These are phyloP conservation scores for Crithidia expoeki DNA, from an alignment of 208 protist genomes.

Conservation along the genomic window DNA sequence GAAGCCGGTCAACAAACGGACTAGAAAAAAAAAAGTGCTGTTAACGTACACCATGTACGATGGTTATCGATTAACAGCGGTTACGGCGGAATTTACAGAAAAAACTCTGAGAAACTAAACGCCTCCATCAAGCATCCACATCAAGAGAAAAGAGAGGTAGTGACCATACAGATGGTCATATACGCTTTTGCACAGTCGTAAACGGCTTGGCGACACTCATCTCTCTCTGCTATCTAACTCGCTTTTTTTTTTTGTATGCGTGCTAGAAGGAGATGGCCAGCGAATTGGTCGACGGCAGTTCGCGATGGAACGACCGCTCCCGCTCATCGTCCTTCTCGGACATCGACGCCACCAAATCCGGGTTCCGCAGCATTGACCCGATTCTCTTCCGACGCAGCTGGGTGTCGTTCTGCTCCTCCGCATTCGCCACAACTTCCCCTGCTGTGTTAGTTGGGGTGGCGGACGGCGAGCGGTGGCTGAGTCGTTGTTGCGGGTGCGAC, in stretches of 20 bases:
- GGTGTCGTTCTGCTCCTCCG: background rate
- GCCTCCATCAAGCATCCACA: too few species aligned
- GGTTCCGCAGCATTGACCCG: constrained; percentile 15
- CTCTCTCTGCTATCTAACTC: background rate
- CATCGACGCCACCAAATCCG: background rate
- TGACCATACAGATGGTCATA: too few species aligned
- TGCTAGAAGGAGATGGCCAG: constrained; percentile 10
- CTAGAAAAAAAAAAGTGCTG: too few species aligned
- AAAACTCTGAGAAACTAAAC: too few species aligned
- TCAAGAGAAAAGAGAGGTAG: too few species aligned
- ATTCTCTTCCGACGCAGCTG: constrained; percentile 5
- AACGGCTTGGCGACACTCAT: too few species aligned
- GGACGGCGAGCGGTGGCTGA: constrained; percentile 8
- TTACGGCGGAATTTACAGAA: too few species aligned
- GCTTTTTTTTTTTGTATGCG: too few species aligned
- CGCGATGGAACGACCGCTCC: constrained; percentile 11
- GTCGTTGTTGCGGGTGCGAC: background rate
- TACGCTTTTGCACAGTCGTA: too few species aligned
- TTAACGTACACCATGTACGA: too few species aligned
- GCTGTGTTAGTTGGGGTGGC: background rate
- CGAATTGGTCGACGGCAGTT: constrained; percentile 6
- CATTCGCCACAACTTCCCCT: background rate
- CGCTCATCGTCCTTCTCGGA: background rate
- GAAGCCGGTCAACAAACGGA: too few species aligned
- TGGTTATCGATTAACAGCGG: too few species aligned